Evolutionary conservation across 2,329 filamentous ascomycete genomes (phyloP).

Genomic region (Pseudocercospora vitis): DNA sequence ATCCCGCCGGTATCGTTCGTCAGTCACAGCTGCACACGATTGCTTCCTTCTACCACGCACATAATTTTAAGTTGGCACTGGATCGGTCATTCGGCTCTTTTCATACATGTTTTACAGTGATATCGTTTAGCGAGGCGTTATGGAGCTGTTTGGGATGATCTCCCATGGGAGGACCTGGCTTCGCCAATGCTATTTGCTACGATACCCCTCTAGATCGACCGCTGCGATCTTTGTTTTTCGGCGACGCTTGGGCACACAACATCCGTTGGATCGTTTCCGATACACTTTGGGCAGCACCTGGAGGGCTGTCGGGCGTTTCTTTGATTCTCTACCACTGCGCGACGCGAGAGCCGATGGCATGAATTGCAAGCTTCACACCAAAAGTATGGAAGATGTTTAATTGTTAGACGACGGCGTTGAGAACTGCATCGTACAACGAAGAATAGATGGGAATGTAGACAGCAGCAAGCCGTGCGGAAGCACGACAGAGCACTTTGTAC

Average conservation of each 20-base stretch:
- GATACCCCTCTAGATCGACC: constrained; percentile 26
- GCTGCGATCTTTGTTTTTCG: constrained; percentile 12
- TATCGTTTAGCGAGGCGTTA: constrained; percentile 35
- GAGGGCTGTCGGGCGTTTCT: constrained; percentile 1
- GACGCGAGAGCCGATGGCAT: constrained; percentile 5
- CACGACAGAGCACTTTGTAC: not conserved
- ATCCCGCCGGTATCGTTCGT: constrained; percentile 12
- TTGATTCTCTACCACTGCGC: constrained; percentile 6
- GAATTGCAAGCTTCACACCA: not conserved
- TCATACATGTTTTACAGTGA: constrained; percentile 18
- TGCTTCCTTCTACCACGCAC: constrained; percentile 1
- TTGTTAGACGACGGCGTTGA: constrained; percentile 6
- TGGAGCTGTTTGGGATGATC: constrained; percentile 34
- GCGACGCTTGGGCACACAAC: constrained; percentile 6
- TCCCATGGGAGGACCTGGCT: constrained; percentile 32
- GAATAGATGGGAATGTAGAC: constrained; percentile 9
- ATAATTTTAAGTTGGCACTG: constrained; percentile 1
- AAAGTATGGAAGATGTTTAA: constrained; percentile 4
- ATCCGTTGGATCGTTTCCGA: not conserved
- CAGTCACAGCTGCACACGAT: constrained; percentile 15
- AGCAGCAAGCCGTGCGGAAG: not conserved
- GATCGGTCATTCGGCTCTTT: constrained; percentile 11
- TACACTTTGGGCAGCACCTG: constrained; percentile 3
- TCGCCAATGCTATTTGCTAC: constrained; percentile 27
- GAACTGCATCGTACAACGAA: not conserved